Percentiles rank a stretch among this genome's conserved stretches.
These are phyloP conservation scores for Pontederia crassipes DNA, from an alignment of 176 grass and related monocot species.

Conservation along the genomic window DNA sequence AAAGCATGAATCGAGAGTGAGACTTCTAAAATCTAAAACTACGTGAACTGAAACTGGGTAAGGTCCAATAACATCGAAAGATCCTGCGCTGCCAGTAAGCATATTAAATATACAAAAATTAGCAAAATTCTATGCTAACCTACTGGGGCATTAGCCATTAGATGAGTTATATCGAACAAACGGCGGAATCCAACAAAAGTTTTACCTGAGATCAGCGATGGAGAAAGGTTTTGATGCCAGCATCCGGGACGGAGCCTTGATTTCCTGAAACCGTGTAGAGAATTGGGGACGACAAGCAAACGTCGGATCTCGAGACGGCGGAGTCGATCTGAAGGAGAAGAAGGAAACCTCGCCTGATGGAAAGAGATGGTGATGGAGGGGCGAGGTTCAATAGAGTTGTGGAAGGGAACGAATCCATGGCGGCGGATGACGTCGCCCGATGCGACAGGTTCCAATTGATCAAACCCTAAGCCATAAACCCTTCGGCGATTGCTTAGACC, in stretches of 20 bases:
- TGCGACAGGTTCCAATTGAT: background rate
- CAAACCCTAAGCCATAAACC: background rate
- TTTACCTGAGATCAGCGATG: slow-evolving; percentile 49
- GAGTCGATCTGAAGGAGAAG: background rate
- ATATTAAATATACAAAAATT: background rate
- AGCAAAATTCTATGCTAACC: no score
- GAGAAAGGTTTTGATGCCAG: slow-evolving; percentile 45
- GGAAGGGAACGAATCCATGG: slow-evolving; percentile 50
- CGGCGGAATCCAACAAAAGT: background rate
- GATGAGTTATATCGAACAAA: no score
- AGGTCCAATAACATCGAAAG: slow-evolving; percentile 69
- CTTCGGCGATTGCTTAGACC: background rate
- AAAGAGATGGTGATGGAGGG: slow-evolving; percentile 80
- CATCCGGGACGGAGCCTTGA: slow-evolving; percentile 35
- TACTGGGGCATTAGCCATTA: no score
- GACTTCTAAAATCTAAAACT: background rate
- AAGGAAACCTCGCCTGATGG: slow-evolving; percentile 44
- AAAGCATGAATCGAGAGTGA: background rate
- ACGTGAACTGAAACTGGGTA: slow-evolving; percentile 86
- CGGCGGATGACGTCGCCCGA: background rate
- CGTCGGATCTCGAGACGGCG: background rate
- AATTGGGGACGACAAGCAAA: background rate
- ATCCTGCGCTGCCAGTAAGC: slow-evolving; percentile 35
- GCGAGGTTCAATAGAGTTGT: slow-evolving; percentile 78
- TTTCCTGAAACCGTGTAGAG: slow-evolving; percentile 41